Percentiles rank a stretch among this genome's conserved stretches.
phyloP scores from a whole-genome alignment of 23 red algal species.

The Agarophyton chilense region DNA sequence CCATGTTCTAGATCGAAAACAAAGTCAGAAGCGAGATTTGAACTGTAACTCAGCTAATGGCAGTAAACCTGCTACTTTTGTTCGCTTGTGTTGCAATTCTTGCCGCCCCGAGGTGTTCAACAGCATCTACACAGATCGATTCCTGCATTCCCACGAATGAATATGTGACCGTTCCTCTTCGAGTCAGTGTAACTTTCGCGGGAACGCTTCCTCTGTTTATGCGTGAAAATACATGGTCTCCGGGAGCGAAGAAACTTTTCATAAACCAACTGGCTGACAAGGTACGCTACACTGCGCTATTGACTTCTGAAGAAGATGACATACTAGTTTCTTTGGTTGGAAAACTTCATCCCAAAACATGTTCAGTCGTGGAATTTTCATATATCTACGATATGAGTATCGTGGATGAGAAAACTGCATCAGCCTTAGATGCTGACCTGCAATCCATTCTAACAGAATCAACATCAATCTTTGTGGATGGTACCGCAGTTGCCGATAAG shows the following conservation, averaged over 20 bases:
- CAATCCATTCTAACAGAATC: background rate
- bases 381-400: conserved; percentile 25
- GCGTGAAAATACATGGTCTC: conserved; percentile 34
- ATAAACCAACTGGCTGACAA: background rate
- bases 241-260: background rate
- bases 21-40: background rate
- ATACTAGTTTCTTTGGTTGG: background rate
- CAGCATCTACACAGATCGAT: background rate
- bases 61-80: background rate
- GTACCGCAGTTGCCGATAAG: conserved; percentile 36
- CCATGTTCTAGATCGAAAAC: conserved; percentile 5
- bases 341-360: conserved; percentile 8
- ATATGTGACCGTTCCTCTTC: conserved; percentile 12
- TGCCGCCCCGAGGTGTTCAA: background rate
- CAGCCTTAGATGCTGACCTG: conserved; percentile 32
- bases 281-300: conserved; percentile 12
- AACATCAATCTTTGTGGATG: conserved; percentile 39
- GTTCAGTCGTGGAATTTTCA: conserved; percentile 22
- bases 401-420: conserved; percentile 12
- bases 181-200: background rate
- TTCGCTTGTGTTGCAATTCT: background rate
- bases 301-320: background rate
- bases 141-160: background rate
- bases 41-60: background rate
- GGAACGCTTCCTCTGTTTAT: conserved; percentile 43